These are phyloP conservation scores for Sordaria brevicollis DNA, from an alignment of 495 filamentous ascomycete species.

Conservation along the genomic window DNA sequence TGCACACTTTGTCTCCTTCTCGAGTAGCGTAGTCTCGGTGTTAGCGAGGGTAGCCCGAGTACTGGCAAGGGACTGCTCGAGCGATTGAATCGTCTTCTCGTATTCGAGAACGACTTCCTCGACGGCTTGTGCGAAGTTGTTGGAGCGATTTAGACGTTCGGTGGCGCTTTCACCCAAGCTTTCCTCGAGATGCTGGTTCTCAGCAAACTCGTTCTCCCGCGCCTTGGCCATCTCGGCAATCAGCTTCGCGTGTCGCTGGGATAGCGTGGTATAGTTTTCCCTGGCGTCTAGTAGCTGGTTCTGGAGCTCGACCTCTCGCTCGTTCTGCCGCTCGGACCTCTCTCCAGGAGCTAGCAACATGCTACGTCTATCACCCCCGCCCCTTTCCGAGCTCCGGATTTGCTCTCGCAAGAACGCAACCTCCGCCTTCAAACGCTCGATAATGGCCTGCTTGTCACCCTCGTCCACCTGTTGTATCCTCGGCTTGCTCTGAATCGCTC, in stretches of 20 bases:
- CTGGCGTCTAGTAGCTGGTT: slow-evolving; percentile 88
- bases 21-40: slow-evolving; percentile 75
- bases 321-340: slow-evolving; percentile 70
- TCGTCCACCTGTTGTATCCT: slow-evolving; percentile 93
- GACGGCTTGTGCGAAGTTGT: slow-evolving; percentile 87
- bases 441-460: slow-evolving; percentile 85
- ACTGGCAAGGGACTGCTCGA: slow-evolving; percentile 85
- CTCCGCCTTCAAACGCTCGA: slow-evolving; percentile 89
- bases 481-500: slow-evolving; percentile 95
- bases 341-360: slow-evolving; percentile 44
- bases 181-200: slow-evolving; percentile 42
- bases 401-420: slow-evolving; percentile 91
- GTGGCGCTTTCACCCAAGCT: slow-evolving; percentile 65
- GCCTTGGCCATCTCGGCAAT: slow-evolving; percentile 90
- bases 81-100: slow-evolving; percentile 92
- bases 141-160: slow-evolving; percentile 84
- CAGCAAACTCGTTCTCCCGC: slow-evolving; percentile 51
- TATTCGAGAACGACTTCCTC: slow-evolving; percentile 96
- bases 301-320: slow-evolving; percentile 81
- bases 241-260: slow-evolving; percentile 83
- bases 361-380: slow-evolving; percentile 45
- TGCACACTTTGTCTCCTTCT: slow-evolving; percentile 87
- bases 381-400: slow-evolving; percentile 61
- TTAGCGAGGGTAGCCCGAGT: slow-evolving; percentile 74
- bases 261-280: slow-evolving; percentile 88